Conservation (phyloP, 2,329 filamentous ascomycete species). For the Claviceps sp. region DNA sequence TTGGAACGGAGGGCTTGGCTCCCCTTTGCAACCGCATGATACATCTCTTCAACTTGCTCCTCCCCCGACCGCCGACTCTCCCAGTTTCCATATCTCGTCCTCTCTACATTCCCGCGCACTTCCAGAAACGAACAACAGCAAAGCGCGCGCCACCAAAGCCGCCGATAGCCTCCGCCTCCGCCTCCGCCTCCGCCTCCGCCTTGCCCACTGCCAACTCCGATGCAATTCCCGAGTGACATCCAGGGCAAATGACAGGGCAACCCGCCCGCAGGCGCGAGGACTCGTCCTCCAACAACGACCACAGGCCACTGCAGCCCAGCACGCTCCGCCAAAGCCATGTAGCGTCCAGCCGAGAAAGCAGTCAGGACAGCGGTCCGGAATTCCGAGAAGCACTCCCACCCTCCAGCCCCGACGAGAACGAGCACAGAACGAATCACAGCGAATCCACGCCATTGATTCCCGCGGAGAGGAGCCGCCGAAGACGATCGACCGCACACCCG, state of each 20-base stretch:
- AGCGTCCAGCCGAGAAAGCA: constrained; percentile 12
- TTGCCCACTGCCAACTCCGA: not conserved
- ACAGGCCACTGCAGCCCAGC: constrained; percentile 30
- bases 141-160: not conserved
- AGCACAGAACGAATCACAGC: constrained; percentile 14
- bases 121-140: not conserved
- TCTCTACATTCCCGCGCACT: not conserved
- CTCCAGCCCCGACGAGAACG: constrained; percentile 6
- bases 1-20: not conserved
- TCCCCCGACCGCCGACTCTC: too few relatives aligned
- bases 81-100: not conserved
- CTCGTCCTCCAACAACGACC: constrained; percentile 17
- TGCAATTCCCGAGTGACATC: not conserved
- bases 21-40: not conserved
- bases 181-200: not conserved
- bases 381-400: constrained; percentile 5
- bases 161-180: not conserved
- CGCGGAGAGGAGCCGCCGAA: not conserved
- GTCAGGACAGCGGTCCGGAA: constrained; percentile 8
- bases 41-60: too few relatives aligned
- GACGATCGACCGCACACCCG: constrained; percentile 16
- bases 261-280: constrained; percentile 17
- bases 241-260: constrained; percentile 13
- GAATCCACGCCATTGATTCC: constrained; percentile 40
- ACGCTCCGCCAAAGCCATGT: constrained; percentile 32